Conservation (phyloP, 2,329 filamentous ascomycete species). For the Beauveria brongniartii region DNA sequence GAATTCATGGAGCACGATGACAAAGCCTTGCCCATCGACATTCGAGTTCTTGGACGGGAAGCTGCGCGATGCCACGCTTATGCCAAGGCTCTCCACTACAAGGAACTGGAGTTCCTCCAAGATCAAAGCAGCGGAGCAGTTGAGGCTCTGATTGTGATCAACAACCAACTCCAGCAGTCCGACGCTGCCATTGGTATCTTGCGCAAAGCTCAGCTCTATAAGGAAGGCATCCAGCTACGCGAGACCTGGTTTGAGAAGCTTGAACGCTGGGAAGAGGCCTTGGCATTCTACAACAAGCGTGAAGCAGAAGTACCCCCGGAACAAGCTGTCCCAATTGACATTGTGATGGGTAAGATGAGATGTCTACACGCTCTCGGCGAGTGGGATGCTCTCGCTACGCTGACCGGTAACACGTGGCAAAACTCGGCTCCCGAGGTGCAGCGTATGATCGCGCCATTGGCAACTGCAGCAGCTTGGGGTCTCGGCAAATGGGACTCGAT, state of each 20-base stretch:
- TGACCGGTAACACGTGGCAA: slow-evolving; percentile 90
- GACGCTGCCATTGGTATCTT: slow-evolving; percentile 98
- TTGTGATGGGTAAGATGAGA: slow-evolving; percentile 99
- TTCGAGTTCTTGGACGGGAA: slow-evolving; percentile 86
- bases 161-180: slow-evolving; percentile 97
- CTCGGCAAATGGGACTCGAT: slow-evolving; percentile 96
- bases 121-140: slow-evolving; percentile 94
- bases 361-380: slow-evolving; percentile 95
- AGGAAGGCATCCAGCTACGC: slow-evolving; percentile 84
- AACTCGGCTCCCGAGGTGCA: slow-evolving; percentile 83
- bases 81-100: slow-evolving; percentile 96
- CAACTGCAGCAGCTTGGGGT: slow-evolving; percentile 93
- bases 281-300: slow-evolving; percentile 83
- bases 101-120: slow-evolving; percentile 95
- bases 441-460: slow-evolving; percentile 83
- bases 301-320: slow-evolving; percentile 59
- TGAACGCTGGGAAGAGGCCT: slow-evolving; percentile 94
- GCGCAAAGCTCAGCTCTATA: slow-evolving; percentile 89
- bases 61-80: slow-evolving; percentile 96
- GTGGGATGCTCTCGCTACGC: slow-evolving; percentile 84
- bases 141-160: slow-evolving; percentile 96
- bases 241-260: slow-evolving; percentile 99
- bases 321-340: slow-evolving; percentile 65
- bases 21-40: slow-evolving; percentile 95
- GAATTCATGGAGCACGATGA: slow-evolving; percentile 99